phyloP scores from a whole-genome alignment of 306 rosid species.

The Dicorynia guianensis region DNA sequence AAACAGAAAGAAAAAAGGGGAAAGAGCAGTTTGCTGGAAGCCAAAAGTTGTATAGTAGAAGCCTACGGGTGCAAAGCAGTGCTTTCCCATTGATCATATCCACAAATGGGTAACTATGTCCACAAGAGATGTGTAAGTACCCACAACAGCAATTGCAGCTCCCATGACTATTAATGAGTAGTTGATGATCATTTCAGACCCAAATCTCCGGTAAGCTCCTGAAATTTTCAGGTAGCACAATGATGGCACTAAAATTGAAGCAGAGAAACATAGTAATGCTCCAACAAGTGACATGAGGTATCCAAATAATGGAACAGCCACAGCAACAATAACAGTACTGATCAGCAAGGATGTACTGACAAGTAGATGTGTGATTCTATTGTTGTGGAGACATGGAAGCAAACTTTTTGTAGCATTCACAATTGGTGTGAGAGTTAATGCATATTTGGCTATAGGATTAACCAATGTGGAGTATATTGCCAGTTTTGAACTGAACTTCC shows the following conservation, averaged over 20 bases:
- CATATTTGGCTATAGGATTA: constrained; percentile 78
- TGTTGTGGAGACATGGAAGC: constrained; percentile 46
- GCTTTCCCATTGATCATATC: neutral
- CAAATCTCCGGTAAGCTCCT: constrained; percentile 52
- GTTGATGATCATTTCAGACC: constrained; percentile 49
- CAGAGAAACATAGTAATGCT: constrained; percentile 65
- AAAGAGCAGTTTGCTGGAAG: too few species aligned
- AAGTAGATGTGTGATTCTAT: constrained; percentile 43
- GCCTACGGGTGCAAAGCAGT: neutral
- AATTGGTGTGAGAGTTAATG: constrained; percentile 72
- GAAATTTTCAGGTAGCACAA: constrained; percentile 83
- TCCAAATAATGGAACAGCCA: too few species aligned
- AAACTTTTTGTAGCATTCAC: constrained; percentile 54
- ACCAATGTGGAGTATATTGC: constrained; percentile 77
- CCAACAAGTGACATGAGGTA: too few species aligned
- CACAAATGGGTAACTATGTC: constrained; percentile 51
- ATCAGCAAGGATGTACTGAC: too few species aligned
- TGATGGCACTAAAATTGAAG: constrained; percentile 68
- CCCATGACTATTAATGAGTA: constrained; percentile 59
- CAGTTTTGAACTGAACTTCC: constrained; percentile 60
- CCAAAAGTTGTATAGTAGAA: neutral
- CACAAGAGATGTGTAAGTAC: constrained; percentile 64
- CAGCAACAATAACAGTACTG: too few species aligned
- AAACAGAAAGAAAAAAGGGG: too few species aligned
- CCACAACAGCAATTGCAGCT: constrained; percentile 49